A percentile compares a stretch with the other conserved stretches of the same genome.
Conservation (phyloP, 2,329 filamentous ascomycete species). For the Pseudogymnoascus sp. region DNA sequence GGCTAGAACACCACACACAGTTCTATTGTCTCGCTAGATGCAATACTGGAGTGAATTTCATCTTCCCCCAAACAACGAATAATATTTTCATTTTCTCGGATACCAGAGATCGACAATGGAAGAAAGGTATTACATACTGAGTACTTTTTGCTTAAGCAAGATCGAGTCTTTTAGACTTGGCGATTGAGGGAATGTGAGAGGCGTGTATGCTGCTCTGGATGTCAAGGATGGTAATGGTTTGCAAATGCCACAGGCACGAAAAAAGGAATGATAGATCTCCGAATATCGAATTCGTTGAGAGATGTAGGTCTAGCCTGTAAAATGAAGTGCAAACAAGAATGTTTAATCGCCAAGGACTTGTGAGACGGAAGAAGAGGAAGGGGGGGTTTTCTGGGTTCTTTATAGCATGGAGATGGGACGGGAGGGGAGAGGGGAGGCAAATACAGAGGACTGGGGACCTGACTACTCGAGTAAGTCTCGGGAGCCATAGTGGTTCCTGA, state of each 20-base stretch:
- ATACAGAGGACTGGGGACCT: neutral
- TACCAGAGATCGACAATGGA: neutral
- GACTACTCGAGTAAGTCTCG: slow-evolving; percentile 6
- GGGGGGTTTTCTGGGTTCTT: neutral
- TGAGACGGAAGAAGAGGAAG: slow-evolving; percentile 1
- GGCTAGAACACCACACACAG: neutral
- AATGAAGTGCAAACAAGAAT: slow-evolving; percentile 8
- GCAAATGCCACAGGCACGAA: slow-evolving; percentile 8
- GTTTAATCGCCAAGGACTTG: slow-evolving; percentile 8
- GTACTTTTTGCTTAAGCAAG: slow-evolving; percentile 1
- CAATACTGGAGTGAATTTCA: neutral
- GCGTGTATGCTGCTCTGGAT: neutral
- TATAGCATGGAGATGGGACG: slow-evolving; percentile 6
- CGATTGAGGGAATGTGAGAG: slow-evolving; percentile 5
- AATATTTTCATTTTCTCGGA: neutral
- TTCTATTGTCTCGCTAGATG: neutral
- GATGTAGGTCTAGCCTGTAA: slow-evolving; percentile 8
- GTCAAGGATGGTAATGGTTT: slow-evolving; percentile 1
- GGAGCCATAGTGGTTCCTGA: slow-evolving; percentile 8
- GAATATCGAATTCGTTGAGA: slow-evolving; percentile 8
- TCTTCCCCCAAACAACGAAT: neutral
- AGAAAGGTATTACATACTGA: neutral
- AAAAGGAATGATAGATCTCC: slow-evolving; percentile 6
- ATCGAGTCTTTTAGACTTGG: neutral
- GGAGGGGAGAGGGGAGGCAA: neutral